Evolutionary conservation across 192 early-diverging fungal genomes (phyloP).

Genomic region (Rhizophagus prolifer): DNA sequence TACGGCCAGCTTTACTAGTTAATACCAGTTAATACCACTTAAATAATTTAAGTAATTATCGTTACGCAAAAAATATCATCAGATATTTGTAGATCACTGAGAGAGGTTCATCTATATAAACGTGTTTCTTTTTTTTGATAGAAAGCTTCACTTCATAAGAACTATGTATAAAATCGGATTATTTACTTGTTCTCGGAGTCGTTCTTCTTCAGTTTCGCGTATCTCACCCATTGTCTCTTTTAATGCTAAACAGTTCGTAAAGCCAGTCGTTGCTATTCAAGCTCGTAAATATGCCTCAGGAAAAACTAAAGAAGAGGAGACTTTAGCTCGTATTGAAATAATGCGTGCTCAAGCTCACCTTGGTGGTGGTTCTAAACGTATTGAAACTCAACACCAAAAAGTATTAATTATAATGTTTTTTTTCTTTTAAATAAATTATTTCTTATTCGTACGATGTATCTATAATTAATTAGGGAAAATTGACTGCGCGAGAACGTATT

Average conservation of each 20-base stretch:
- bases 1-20: no score
- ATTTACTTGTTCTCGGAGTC: not conserved
- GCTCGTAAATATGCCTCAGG: slow-evolving; percentile 11
- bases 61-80: no score
- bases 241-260: not conserved
- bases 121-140: no score
- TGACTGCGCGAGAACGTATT: slow-evolving; percentile 91
- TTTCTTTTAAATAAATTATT: not conserved
- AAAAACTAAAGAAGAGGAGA: slow-evolving; percentile 34
- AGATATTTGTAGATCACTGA: no score
- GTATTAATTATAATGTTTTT: slow-evolving; percentile 36
- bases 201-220: not conserved
- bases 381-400: slow-evolving; percentile 84
- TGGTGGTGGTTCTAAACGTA: slow-evolving; percentile 81
- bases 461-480: slow-evolving; percentile 66
- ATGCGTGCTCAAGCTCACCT: slow-evolving; percentile 72
- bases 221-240: not conserved
- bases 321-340: slow-evolving; percentile 49
- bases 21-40: no score
- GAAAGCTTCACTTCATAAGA: not conserved
- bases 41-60: no score
- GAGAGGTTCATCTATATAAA: no score
- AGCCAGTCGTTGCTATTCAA: not conserved
- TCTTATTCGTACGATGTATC: not conserved
- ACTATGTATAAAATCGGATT: not conserved